A percentile compares a stretch with the other conserved stretches of the same genome.
These are phyloP conservation scores for Blakeslea trispora DNA, from an alignment of 371 early-diverging fungal genomes.

Conservation along the genomic window DNA sequence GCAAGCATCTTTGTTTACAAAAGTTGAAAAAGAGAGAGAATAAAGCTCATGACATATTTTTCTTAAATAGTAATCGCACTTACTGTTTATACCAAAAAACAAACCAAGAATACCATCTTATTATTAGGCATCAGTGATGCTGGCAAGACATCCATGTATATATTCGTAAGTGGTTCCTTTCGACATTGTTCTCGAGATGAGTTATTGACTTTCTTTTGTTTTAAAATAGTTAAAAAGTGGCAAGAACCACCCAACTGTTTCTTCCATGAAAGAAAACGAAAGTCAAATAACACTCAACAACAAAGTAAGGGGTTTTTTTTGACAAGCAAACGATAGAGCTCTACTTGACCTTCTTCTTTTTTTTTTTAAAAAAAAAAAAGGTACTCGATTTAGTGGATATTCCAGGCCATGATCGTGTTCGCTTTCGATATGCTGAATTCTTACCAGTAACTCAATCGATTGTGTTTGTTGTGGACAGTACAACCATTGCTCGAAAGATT, in stretches of 20 bases:
- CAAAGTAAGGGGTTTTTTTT: constrained; percentile 49
- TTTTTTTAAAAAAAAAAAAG: too few relatives aligned
- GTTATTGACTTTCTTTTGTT: neutral
- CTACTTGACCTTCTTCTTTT: too few relatives aligned
- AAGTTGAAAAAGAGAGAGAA: neutral
- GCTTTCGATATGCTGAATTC: constrained; percentile 71
- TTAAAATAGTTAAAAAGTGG: constrained; percentile 53
- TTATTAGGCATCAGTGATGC: constrained; percentile 61
- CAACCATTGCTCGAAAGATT: constrained; percentile 52
- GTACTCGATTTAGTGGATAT: constrained; percentile 76
- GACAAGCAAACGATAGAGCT: too few relatives aligned
- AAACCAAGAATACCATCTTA: constrained; percentile 44
- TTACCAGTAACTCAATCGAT: constrained; percentile 71
- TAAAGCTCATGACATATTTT: neutral
- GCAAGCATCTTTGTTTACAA: too few relatives aligned
- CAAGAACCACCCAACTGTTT: constrained; percentile 54
- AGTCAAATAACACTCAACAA: constrained; percentile 44
- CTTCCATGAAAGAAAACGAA: constrained; percentile 79
- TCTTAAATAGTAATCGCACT: constrained; percentile 12
- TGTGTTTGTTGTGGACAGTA: constrained; percentile 81
- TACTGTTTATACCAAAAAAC: constrained; percentile 31
- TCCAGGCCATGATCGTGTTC: constrained; percentile 87
- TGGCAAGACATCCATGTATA: constrained; percentile 67
- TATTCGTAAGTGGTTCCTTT: constrained; percentile 32
- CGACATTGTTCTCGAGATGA: neutral